Evolutionary conservation across 2,329 filamentous ascomycete genomes (phyloP), one percentile per base, ranked within the genome.

Genomic region (Aspergillus sp.): DNA sequence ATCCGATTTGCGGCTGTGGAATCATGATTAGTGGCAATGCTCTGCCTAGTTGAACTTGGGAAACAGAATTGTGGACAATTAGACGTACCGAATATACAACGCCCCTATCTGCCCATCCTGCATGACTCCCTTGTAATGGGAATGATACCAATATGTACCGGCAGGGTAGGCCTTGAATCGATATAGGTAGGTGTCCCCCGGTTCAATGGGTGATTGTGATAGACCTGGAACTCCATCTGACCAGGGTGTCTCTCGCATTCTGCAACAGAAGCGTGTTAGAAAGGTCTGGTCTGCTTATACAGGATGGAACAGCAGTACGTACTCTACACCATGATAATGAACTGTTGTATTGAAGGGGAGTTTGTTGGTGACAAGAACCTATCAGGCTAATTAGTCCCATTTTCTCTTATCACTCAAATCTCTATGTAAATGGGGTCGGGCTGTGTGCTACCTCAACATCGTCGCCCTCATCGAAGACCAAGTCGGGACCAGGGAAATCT

Each of bases 151-250:
- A 69, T 82, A 84, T 52, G 78, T 81, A 14, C 84, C 85, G 63
- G 82, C 79, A 55, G 84, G 79, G 0, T 77, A 78, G 0, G 84
- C 83, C 15, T 71, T 76, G 73, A 82, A 87, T 19, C 74, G 73
- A 63, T 87, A 83, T 1, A 72, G 74, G 65, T 80, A 87, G 27
- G 67, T 76, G 6, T 68, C 68, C 1, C 80, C 80, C 0, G 84
- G 79, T 8, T 73, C 68, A 52, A 87, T 84, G 6, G 79, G 73
- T 6, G 73, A 74, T 64, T 87, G 84, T 0, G 80, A 79, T 2
- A 86, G 69, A 1, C 84, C 84, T 1, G 83, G 81, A 0, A 84
- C 80, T 19, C 85, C 85, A 57, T 87, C 85, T 0, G 83, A 79
- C 83, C 82, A 86, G 0, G 83, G 81, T 0, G 82, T 85, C 17